phyloP scores from a whole-genome alignment of 2,329 filamentous ascomycete species.

The Pestalotiopsis sp. region DNA sequence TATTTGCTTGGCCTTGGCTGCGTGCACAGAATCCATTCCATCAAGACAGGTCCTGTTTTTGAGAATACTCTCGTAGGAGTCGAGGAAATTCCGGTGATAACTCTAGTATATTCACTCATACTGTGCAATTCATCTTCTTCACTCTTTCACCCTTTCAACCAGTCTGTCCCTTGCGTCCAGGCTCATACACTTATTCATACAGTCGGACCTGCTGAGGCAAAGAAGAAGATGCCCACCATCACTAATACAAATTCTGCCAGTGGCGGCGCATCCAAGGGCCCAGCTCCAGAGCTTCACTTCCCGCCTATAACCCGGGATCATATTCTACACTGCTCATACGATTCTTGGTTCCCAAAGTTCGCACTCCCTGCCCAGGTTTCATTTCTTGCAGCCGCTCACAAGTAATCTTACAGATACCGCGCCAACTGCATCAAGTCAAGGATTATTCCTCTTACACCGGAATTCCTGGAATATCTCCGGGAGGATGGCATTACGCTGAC shows the following conservation, averaged over 20 bases:
- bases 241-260: conserved; percentile 24
- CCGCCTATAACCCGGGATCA: conserved; percentile 83
- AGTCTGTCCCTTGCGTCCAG: not conserved
- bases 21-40: not conserved
- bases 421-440: conserved; percentile 82
- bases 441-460: conserved; percentile 73
- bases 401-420: conserved; percentile 62
- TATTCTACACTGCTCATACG: conserved; percentile 92
- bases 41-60: not conserved
- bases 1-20: not conserved
- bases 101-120: not conserved
- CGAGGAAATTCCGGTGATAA: not conserved
- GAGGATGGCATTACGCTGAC: conserved; percentile 92
- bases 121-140: not conserved
- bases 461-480: conserved; percentile 84
- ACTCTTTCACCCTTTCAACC: not conserved
- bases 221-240: conserved; percentile 26
- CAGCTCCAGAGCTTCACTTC: conserved; percentile 50
- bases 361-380: conserved; percentile 20
- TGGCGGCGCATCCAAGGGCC: conserved; percentile 16
- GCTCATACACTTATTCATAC: not conserved
- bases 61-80: not conserved
- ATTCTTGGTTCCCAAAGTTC: conserved; percentile 83
- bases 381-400: not conserved
- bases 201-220: not conserved